Conservation (phyloP, 2,329 filamentous ascomycete species). For the Elsinoe batatas region DNA sequence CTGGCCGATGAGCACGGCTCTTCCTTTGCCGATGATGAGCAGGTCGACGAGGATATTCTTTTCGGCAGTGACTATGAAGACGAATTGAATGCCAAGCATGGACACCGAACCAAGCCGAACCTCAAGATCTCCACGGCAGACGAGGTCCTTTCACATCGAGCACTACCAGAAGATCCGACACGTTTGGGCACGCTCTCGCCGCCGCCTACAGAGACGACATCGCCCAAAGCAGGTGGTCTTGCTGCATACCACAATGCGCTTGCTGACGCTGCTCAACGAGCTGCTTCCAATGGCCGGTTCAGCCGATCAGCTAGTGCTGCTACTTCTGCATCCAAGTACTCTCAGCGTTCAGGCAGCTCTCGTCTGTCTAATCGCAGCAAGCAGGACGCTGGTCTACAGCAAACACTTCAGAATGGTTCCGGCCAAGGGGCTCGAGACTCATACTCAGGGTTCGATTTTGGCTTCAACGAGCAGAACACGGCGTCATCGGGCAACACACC, state of each 20-base stretch:
- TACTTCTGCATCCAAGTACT: conserved; percentile 22
- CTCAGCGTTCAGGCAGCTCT: conserved; percentile 15
- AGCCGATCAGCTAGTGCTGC: conserved; percentile 45
- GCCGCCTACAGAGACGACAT: not conserved
- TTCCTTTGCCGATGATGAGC: not conserved
- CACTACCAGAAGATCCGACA: not conserved
- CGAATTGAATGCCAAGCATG: conserved; percentile 4
- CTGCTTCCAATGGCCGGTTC: conserved; percentile 67
- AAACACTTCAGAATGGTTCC: not conserved
- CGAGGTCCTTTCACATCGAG: not conserved
- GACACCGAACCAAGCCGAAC: not conserved
- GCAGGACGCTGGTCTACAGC: not conserved
- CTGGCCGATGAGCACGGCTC: conserved; percentile 17
- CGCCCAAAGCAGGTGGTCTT: conserved; percentile 29
- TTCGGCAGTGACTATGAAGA: conserved; percentile 11
- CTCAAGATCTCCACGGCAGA: conserved; percentile 3
- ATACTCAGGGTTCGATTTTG: conserved; percentile 30
- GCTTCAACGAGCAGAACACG: conserved; percentile 29
- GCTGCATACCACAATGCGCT: conserved; percentile 75
- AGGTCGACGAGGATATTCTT: conserved; percentile 30
- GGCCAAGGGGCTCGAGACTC: conserved; percentile 13
- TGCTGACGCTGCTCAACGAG: conserved; percentile 68
- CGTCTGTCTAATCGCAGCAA: conserved; percentile 16
- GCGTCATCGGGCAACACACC: conserved; percentile 25
- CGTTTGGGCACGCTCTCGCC: not conserved